These are phyloP conservation scores for Lyophyllum decastes DNA, from an alignment of 768 basidiomycete species.

Conservation along the genomic window DNA sequence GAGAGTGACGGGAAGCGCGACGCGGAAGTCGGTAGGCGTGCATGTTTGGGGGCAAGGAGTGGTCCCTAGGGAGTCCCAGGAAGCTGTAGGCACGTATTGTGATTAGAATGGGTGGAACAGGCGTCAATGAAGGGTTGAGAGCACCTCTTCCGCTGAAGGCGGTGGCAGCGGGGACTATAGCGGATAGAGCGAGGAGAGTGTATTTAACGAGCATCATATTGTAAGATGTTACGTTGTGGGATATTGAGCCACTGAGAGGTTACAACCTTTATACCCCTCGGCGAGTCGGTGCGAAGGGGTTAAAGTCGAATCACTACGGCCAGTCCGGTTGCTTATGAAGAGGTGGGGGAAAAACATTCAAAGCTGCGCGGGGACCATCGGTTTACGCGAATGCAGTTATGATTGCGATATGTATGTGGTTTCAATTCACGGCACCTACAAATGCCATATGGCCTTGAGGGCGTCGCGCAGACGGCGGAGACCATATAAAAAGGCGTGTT, in stretches of 20 bases:
- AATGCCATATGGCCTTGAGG: background rate
- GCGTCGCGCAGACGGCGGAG: background rate
- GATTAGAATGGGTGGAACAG: background rate
- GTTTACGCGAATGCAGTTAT: background rate
- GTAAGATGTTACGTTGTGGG: background rate
- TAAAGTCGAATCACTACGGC: background rate
- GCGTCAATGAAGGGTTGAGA: background rate
- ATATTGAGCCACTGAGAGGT: background rate
- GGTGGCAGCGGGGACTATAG: background rate
- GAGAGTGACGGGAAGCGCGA: conserved; percentile 11
- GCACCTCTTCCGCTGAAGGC: background rate
- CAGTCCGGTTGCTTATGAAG: background rate
- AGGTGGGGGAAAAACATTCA: background rate
- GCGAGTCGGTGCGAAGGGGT: background rate
- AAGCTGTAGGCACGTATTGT: background rate
- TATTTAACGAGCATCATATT: background rate
- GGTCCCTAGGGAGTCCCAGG: conserved; percentile 12
- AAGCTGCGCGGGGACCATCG: background rate
- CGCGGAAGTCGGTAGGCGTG: conserved; percentile 9
- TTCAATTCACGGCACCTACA: background rate
- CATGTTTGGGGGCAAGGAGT: conserved; percentile 11
- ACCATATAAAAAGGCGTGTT: background rate
- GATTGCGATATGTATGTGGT: background rate
- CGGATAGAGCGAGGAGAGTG: background rate
- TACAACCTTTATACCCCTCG: background rate